Conservation (phyloP, 192 early-diverging fungal genomes). For the Mortierella antarctica region DNA sequence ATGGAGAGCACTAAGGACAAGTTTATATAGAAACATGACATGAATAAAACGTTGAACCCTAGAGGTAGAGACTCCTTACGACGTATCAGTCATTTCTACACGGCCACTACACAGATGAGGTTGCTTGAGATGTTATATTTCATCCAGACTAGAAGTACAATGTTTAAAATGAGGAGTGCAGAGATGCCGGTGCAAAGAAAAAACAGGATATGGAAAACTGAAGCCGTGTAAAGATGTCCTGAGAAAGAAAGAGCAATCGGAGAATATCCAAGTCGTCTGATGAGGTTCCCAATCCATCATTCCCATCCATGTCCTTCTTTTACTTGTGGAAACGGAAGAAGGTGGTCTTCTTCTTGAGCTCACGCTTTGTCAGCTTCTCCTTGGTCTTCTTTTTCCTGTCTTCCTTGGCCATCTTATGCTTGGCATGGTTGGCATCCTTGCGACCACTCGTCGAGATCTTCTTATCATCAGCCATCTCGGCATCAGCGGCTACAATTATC, state of each 20-base stretch:
- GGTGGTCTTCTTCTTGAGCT: conserved; percentile 52
- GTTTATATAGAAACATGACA: neutral
- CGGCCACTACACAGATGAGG: neutral
- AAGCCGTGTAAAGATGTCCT: neutral
- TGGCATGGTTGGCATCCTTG: conserved; percentile 50
- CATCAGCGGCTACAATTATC: conserved; percentile 12
- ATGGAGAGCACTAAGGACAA: neutral
- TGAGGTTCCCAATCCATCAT: neutral
- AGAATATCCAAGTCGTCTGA: neutral
- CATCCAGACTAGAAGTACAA: conserved; percentile 13
- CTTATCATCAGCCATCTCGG: conserved; percentile 45
- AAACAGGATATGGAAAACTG: neutral
- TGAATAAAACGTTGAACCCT: neutral
- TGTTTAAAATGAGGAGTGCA: neutral
- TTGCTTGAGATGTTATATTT: neutral
- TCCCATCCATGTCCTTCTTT: neutral
- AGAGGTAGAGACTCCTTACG: neutral
- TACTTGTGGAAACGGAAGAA: conserved; percentile 58
- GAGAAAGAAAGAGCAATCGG: neutral
- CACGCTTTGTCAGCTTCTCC: conserved; percentile 45
- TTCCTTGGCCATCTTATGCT: conserved; percentile 55
- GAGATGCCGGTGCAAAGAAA: neutral
- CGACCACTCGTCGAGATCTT: conserved; percentile 65
- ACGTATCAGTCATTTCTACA: neutral
- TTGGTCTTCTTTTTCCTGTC: conserved; percentile 54